These are phyloP conservation scores for Globisporangium sylvaticum DNA, from an alignment of 352 stramenopile genomes.

Conservation along the genomic window DNA sequence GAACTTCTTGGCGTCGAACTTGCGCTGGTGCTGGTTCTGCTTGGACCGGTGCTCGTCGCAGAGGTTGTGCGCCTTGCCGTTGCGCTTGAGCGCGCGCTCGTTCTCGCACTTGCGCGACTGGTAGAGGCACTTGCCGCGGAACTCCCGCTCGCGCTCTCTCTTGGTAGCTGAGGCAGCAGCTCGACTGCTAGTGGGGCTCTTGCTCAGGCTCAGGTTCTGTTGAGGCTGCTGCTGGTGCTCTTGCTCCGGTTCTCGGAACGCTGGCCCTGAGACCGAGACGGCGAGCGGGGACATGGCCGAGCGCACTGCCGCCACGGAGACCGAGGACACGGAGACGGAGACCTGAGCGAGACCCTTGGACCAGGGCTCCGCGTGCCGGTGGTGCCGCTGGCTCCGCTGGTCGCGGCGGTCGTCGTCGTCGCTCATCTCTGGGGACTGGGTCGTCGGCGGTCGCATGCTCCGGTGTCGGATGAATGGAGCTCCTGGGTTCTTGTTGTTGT, in stretches of 20 bases:
- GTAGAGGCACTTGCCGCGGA: conserved; percentile 69
- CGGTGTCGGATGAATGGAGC: background rate
- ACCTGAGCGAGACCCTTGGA: background rate
- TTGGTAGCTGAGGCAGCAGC: background rate
- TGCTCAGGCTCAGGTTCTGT: background rate
- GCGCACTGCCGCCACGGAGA: background rate
- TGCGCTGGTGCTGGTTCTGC: conserved; percentile 82
- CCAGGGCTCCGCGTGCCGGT: background rate
- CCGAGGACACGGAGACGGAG: background rate
- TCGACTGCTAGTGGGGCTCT: background rate
- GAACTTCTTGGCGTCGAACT: conserved; percentile 83
- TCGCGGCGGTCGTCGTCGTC: background rate
- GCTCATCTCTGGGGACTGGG: background rate
- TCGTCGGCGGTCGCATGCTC: background rate
- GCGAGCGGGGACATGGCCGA: conserved; percentile 11
- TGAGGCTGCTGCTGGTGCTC: background rate
- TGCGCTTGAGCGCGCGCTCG: conserved; percentile 74
- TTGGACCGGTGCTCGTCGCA: conserved; percentile 73
- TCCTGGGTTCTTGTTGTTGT: background rate
- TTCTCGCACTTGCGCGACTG: conserved; percentile 81
- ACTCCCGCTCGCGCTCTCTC: conserved; percentile 19
- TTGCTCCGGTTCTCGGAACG: background rate
- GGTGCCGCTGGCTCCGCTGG: background rate
- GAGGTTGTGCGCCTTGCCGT: conserved; percentile 73
- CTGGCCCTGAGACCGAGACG: conserved; percentile 9